These are phyloP conservation scores for Amanita fuliginea DNA, from an alignment of 768 basidiomycete species.

Conservation along the genomic window DNA sequence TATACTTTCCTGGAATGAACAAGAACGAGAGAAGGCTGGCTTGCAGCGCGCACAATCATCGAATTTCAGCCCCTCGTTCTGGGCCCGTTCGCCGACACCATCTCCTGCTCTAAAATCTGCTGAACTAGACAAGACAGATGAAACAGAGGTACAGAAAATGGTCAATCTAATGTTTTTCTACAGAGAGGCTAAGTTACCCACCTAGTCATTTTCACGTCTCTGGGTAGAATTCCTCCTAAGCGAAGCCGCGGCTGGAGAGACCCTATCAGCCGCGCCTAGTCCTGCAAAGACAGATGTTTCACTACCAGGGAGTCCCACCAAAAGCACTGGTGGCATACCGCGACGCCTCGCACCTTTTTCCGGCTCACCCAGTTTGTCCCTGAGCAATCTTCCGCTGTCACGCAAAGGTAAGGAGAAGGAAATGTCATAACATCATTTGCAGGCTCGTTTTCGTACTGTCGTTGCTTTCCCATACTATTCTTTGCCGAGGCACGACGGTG, in stretches of 20 bases:
- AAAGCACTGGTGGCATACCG: constrained; percentile 10
- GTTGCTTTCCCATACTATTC: not conserved
- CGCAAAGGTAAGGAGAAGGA: constrained; percentile 21
- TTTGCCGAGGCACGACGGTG: not conserved
- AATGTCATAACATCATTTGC: constrained; percentile 1
- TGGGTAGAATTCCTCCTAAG: constrained; percentile 98
- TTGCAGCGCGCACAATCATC: constrained; percentile 42
- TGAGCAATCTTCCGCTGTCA: constrained; percentile 9
- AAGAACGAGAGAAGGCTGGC: constrained; percentile 87
- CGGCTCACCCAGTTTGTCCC: constrained; percentile 24
- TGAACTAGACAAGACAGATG: constrained; percentile 71
- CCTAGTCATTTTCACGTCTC: constrained; percentile 88
- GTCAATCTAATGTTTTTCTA: not conserved
- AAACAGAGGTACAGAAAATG: constrained; percentile 54
- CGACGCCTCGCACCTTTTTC: constrained; percentile 21
- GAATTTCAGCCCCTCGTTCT: constrained; percentile 23
- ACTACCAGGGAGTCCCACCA: constrained; percentile 21
- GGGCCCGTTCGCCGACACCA: constrained; percentile 23
- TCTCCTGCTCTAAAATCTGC: constrained; percentile 25
- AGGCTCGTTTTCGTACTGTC: not conserved
- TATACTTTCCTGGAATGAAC: constrained; percentile 87
- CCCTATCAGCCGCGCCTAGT: constrained; percentile 13
- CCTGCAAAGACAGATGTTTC: constrained; percentile 20
- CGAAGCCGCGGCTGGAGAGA: constrained; percentile 53
- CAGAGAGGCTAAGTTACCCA: constrained; percentile 1